phyloP scores from a whole-genome alignment of 306 rosid genomes.

The Fragaria iinumae region DNA sequence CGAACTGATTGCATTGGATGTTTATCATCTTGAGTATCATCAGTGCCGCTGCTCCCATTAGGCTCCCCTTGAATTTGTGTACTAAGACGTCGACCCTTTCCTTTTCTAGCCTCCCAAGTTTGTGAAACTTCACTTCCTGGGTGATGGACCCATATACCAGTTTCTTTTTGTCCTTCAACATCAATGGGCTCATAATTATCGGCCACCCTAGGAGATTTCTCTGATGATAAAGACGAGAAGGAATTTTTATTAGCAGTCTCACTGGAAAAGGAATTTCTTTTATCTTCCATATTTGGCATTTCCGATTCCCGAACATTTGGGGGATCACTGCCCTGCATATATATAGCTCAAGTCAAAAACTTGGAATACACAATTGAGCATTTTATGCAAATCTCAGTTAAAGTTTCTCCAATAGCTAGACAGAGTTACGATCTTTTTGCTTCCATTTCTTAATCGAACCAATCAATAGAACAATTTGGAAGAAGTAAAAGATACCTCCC shows the following conservation, averaged over 20 bases:
- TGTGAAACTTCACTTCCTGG: conserved; percentile 82
- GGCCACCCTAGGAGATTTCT: conserved; percentile 44
- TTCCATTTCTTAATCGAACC: neutral
- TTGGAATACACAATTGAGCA: neutral
- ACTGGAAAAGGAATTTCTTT: conserved; percentile 39
- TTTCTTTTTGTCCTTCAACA: conserved; percentile 72
- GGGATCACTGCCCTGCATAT: conserved; percentile 46
- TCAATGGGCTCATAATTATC: conserved; percentile 82
- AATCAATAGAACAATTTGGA: neutral
- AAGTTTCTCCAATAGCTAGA: neutral
- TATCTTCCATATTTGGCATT: conserved; percentile 36
- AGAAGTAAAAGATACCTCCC: conserved; percentile 43
- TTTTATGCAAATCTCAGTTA: neutral
- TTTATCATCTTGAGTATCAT: conserved; percentile 49
- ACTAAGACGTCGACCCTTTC: conserved; percentile 63
- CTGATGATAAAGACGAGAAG: conserved; percentile 45
- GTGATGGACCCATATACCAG: conserved; percentile 91
- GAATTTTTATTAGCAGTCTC: conserved; percentile 47
- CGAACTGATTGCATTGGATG: conserved; percentile 39
- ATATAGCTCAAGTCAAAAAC: conserved; percentile 17
- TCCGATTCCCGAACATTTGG: conserved; percentile 39
- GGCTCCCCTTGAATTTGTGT: conserved; percentile 49
- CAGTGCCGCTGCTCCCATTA: conserved; percentile 59
- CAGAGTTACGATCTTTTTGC: neutral
- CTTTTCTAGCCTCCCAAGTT: conserved; percentile 86